These are phyloP conservation scores for Candida lessepsii DNA, from an alignment of 805 yeast genomes.

Conservation along the genomic window DNA sequence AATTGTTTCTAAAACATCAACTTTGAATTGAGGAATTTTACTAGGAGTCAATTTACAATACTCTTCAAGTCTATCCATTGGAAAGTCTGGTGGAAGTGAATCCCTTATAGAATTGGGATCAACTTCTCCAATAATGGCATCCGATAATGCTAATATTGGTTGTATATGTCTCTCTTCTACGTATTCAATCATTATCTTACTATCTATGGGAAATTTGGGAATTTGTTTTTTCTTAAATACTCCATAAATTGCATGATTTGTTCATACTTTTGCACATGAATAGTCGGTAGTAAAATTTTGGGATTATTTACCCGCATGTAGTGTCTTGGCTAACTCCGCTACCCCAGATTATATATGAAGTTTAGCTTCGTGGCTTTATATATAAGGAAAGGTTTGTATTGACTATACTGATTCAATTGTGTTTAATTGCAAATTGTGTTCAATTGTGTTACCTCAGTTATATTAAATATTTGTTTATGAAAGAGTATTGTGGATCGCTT, in stretches of 20 bases:
- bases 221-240: not conserved
- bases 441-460: too few species aligned
- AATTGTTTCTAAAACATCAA: conserved; percentile 15
- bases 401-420: too few species aligned
- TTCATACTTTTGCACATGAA: conserved; percentile 4
- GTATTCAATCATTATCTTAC: not conserved
- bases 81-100: conserved; percentile 24
- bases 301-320: not conserved
- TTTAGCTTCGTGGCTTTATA: too few species aligned
- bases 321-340: not conserved
- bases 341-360: not conserved
- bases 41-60: conserved; percentile 32
- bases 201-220: not conserved
- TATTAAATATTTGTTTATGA: too few species aligned
- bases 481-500: too few species aligned
- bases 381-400: too few species aligned
- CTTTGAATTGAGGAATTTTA: conserved; percentile 25
- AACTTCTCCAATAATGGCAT: conserved; percentile 35
- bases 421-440: too few species aligned
- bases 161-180: conserved; percentile 24
- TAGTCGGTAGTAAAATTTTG: not conserved
- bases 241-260: conserved; percentile 3
- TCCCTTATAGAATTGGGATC: conserved; percentile 27
- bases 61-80: conserved; percentile 27
- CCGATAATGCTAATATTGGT: conserved; percentile 28